Conservation (phyloP, 805 yeast genomes). For the baker's yeast (Saccharomyces cerevisiae) region DNA sequence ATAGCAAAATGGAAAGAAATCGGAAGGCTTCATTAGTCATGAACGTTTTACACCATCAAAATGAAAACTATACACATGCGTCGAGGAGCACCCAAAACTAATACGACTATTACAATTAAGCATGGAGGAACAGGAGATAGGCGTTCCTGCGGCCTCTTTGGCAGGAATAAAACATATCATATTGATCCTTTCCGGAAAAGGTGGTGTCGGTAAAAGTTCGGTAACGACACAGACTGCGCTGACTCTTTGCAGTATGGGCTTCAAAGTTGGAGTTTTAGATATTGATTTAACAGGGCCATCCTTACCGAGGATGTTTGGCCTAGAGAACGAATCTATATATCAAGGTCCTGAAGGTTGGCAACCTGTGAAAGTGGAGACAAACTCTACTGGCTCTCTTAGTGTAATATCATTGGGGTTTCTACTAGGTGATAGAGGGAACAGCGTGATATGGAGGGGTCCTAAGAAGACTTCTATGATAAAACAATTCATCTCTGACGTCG, state of each 20-base stretch:
- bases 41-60: background rate
- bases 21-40: background rate
- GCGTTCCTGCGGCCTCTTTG: constrained; percentile 30
- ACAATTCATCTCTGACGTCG: constrained; percentile 83
- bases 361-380: constrained; percentile 51
- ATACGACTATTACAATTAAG: background rate
- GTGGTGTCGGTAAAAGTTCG: constrained; percentile 96
- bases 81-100: background rate
- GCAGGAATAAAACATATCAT: constrained; percentile 63
- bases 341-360: constrained; percentile 86
- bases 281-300: constrained; percentile 97
- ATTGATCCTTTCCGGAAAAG: constrained; percentile 84
- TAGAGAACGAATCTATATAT: constrained; percentile 69
- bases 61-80: background rate
- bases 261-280: constrained; percentile 86
- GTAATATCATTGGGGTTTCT: constrained; percentile 87
- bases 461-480: constrained; percentile 96
- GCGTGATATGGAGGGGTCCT: constrained; percentile 98
- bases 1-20: background rate
- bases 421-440: constrained; percentile 72
- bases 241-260: constrained; percentile 61
- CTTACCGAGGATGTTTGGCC: constrained; percentile 90
- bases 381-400: constrained; percentile 38
- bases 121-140: constrained; percentile 6
- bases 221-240: constrained; percentile 91